Evolutionary conservation across 1,139 yeast genomes (phyloP).

Genomic region (Barnettozyma hawaiiensis): DNA sequence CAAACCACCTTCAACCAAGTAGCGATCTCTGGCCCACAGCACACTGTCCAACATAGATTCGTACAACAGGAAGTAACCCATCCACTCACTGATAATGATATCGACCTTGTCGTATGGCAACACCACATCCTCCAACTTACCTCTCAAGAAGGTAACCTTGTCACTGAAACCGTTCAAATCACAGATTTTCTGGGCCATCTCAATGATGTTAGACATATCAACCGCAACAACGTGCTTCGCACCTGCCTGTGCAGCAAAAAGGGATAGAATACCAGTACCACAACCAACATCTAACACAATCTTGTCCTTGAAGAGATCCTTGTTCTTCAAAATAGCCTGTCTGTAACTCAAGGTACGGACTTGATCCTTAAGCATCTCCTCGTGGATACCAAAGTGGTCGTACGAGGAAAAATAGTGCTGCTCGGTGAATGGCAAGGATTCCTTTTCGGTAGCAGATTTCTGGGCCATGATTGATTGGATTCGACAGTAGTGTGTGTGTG

Average conservation of each 20-base stretch:
- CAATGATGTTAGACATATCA: conserved; percentile 95
- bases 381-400: conserved; percentile 97
- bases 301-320: conserved; percentile 84
- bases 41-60: conserved; percentile 99
- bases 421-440: conserved; percentile 40
- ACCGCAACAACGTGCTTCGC: conserved; percentile 96
- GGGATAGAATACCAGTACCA: conserved; percentile 94
- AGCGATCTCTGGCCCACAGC: conserved; percentile 86
- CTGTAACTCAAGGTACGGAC: conserved; percentile 90
- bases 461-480: conserved; percentile 7
- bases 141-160: conserved; percentile 83
- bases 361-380: conserved; percentile 96
- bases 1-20: conserved; percentile 79
- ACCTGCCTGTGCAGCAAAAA: conserved; percentile 98
- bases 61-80: conserved; percentile 95
- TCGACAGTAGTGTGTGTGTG: too few relatives aligned
- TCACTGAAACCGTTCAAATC: conserved; percentile 80
- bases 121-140: conserved; percentile 89
- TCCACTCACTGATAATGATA: conserved; percentile 97
- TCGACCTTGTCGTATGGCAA: conserved; percentile 82
- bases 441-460: conserved; percentile 36
- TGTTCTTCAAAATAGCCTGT: conserved; percentile 88
- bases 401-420: conserved; percentile 86
- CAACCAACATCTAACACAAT: conserved; percentile 98
- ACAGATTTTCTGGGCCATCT: conserved; percentile 85